phyloP scores from a whole-genome alignment of 345 rosid species.

The Hibiscus trionum region DNA sequence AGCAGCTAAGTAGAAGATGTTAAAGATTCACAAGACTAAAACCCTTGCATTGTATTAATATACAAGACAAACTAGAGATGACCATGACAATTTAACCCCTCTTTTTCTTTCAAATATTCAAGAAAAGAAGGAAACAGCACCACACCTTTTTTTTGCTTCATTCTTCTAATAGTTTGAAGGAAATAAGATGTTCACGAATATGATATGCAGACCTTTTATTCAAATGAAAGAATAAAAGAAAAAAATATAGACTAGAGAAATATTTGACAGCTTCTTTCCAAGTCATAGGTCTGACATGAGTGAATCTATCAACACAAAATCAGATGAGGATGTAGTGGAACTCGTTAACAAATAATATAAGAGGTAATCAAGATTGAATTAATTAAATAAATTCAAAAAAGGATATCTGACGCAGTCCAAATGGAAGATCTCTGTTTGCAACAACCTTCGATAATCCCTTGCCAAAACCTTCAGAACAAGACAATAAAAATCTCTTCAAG shows the following conservation, averaged over 20 bases:
- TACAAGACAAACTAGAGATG: neutral
- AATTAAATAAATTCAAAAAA: slow-evolving; percentile 15
- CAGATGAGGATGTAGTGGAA: neutral
- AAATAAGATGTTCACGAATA: neutral
- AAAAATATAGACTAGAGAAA: slow-evolving; percentile 3
- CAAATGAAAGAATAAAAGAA: neutral
- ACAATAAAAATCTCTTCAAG: neutral
- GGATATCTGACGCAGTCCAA: slow-evolving; percentile 95
- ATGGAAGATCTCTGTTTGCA: slow-evolving; percentile 60
- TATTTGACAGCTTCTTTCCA: neutral
- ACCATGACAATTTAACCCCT: neutral
- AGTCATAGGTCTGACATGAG: neutral
- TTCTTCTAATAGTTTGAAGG: neutral
- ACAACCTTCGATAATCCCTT: slow-evolving; percentile 68
- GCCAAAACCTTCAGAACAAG: slow-evolving; percentile 61
- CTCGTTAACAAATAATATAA: neutral
- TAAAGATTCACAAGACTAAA: slow-evolving; percentile 34
- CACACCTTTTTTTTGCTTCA: neutral
- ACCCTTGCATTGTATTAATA: neutral
- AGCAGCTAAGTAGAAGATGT: slow-evolving; percentile 79
- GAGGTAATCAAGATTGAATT: neutral
- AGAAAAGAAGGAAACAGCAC: neutral
- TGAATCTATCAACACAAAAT: neutral
- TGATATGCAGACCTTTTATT: neutral
- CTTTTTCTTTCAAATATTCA: neutral